Base-by-base conservation (phyloP, 1,284 basidiomycete genomes). In the Mycosarcoma mackinlayi region DNA sequence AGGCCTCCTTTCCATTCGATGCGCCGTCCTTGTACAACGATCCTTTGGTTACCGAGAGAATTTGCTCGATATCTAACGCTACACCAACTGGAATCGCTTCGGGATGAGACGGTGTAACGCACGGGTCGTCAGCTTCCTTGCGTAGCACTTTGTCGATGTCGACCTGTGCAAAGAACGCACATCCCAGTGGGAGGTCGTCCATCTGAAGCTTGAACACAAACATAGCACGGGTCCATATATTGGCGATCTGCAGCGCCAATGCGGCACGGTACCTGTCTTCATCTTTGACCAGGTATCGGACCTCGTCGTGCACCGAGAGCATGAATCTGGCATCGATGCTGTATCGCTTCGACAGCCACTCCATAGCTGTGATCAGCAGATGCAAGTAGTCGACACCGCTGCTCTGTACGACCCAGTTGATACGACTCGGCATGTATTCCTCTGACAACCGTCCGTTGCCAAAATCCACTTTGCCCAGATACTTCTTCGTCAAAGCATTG, bases 361-460 rank as follows among this genome's bases (percentile, higher is more conserved):
- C 89, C 94, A 98, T 98, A 1, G 93, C 88, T 25, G 94, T 92
- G 78, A 98, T 93, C 58, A 98, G 88, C 44, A 99, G 88, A 79
- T 98, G 95, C 13, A 98, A 88, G 80, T 99, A 98, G 84, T 98
- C 95, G 38, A 98, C 95, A 19, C 95, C 96, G 0, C 93, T 97
- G 7, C 93, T 96, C 82, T 98, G 96, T 7, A 99, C 96, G 46
- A 96, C 96, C 96, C 96, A 98, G 82, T 99, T 99, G 85, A 98
- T 95, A 24, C 95, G 88, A 13, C 93, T 95, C 0, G 96, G 92
- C 88, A 98, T 91, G 84, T 92, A 98, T 74, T 95, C 92, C 1
- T 89, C 85, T 18, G 91, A 91, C 61, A 91, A 90, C 16, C 79
- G 74, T 1, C 81, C 84, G 33, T 84, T 83, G 37, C 87, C 54